These are phyloP conservation scores for Populus trichocarpa DNA, from an alignment of 441 rosid genomes.

Conservation along the genomic window DNA sequence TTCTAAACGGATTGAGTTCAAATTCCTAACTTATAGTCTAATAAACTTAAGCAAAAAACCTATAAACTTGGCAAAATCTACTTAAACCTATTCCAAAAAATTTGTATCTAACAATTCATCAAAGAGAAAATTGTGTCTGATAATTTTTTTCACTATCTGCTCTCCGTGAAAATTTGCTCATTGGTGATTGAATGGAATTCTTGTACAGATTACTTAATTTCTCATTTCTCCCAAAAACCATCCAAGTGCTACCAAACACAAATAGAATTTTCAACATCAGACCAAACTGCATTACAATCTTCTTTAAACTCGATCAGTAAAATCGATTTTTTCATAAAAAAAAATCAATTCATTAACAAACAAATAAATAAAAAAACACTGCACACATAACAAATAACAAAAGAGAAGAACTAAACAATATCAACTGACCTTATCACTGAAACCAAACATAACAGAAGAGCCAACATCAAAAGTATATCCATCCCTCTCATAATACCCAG, in stretches of 20 bases:
- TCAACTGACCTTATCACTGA: conserved; percentile 82
- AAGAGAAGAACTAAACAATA: background rate
- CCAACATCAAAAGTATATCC: conserved; percentile 95
- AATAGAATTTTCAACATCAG: background rate
- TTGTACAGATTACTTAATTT: too few relatives aligned
- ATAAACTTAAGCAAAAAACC: too few relatives aligned
- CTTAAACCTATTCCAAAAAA: too few relatives aligned
- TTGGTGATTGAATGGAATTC: too few relatives aligned
- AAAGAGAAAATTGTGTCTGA: too few relatives aligned
- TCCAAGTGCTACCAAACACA: background rate
- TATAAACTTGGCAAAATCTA: too few relatives aligned
- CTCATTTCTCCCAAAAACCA: background rate
- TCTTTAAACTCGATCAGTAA: too few relatives aligned
- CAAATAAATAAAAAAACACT: background rate
- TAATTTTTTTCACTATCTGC: too few relatives aligned
- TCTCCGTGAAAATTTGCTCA: too few relatives aligned
- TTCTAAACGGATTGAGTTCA: background rate
- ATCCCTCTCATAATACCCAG: conserved; percentile 81
- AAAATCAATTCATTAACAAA: background rate
- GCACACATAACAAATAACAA: background rate
- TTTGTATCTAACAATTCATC: too few relatives aligned
- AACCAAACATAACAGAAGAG: conserved; percentile 97
- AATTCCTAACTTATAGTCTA: background rate
- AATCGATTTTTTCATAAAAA: too few relatives aligned
- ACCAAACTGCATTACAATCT: background rate